phyloP scores from a whole-genome alignment of 805 yeast genomes.

The Yarrowia divulgata region DNA sequence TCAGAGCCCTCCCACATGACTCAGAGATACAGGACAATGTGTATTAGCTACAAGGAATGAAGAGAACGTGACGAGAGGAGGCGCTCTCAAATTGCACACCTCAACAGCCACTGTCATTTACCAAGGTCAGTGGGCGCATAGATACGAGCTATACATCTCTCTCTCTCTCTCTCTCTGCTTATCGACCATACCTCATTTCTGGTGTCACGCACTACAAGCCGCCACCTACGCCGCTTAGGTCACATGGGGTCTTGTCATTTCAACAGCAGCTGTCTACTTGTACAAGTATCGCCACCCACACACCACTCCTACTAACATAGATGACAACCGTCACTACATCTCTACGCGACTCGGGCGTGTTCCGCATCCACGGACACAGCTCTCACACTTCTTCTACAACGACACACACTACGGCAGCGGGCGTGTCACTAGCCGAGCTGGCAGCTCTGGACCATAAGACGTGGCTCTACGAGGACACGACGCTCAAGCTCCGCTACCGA shows the following conservation, averaged over 20 bases:
- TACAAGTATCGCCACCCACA: not conserved
- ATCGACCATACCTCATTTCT: too few species aligned
- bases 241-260: conserved; percentile 20
- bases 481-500: conserved; percentile 34
- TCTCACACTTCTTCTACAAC: not conserved
- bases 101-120: not conserved
- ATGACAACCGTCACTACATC: conserved; percentile 38
- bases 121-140: not conserved
- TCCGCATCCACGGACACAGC: conserved; percentile 36
- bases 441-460: conserved; percentile 38
- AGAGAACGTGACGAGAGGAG: not conserved
- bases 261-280: not conserved
- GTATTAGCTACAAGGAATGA: not conserved
- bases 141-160: not conserved
- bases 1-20: conserved; percentile 11
- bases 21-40: conserved; percentile 20
- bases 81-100: not conserved
- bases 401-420: not conserved
- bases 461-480: conserved; percentile 35
- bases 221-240: not conserved
- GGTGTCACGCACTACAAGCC: not conserved
- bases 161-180: not conserved
- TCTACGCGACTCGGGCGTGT: conserved; percentile 39
- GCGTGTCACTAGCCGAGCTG: conserved; percentile 25
- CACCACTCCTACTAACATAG: conserved; percentile 15